Base-by-base conservation (phyloP, 169 alveolate species). In the Cryptosporidium ryanae region DNA sequence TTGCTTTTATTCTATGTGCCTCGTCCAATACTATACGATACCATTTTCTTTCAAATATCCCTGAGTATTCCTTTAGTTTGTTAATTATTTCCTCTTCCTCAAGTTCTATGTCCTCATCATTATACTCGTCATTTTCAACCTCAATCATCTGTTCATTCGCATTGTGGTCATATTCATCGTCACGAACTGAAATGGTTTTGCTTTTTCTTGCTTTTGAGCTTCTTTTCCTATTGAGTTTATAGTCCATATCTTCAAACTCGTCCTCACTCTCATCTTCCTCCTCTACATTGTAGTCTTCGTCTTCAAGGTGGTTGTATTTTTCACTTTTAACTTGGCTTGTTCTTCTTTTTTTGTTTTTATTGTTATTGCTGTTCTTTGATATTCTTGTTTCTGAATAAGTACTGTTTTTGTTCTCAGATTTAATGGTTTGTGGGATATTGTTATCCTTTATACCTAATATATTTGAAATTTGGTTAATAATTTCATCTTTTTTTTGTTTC, bases 1-100 rank as follows among this genome's bases (percentile, higher is more conserved):
- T 93, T 29, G 97, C 94, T 90, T 97, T 97, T 65, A 97, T 96
- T 57, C 98, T 93, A 70, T 97, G 99, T 1, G 99, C 99, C 92
- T 97, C 99, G 82, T 97, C 99, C 21, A 97, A 87, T 29, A 96
- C 95, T 32, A 97, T 93, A 31, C 98, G 90, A 59, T 93, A 92
- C 96, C 97, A 96, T 15, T 92, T 87, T 65, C 92, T 92, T 64
- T 55, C 93, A 61, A 76, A 90, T n/a, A 90, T 66, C 13, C 63
- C 81, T 17, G 76, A 64, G 21, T 55, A n/a, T 15, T 70, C 65
- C 44, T 64, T 70, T 55, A 66, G 21, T n/a, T 34, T 66, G 23
- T 34, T 44, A 23, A 76, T 29, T 3, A 81, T 83, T 31, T 66
- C 84, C 0, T 66, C 91, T 18, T 84, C 87, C 3, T 81, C 91